Base-by-base conservation (phyloP, 805 yeast species). In the Saccharomycopsis selenospora region DNA sequence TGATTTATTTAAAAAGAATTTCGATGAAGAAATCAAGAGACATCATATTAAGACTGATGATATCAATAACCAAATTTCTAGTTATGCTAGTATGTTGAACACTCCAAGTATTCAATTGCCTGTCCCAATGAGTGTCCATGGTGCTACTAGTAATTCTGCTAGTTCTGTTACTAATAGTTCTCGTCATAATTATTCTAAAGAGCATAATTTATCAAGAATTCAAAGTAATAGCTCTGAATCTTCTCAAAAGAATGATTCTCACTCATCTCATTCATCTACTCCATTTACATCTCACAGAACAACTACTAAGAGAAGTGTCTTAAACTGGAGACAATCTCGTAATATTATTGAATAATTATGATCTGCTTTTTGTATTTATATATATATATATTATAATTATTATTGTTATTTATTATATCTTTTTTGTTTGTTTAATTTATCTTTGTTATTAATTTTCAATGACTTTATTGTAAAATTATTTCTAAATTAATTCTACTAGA, bases 1-100 rank as follows among this genome's bases (percentile, higher is more conserved):
- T 33, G 75, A 72, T 28, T 64, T 87, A 49, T 86, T 76, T 66
- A 71, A 71, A 55, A 74, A 74, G 65, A 85, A 87, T 61, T 88
- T 88, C 64, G 67, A 68, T 24, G 72, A 67, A 4, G 96, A 88
- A 56, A 80, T 89, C 36, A 51, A 51, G 46, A 61, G 64, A 46
- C 64, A 68, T 26, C 55, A 59, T 1, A 53, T 68, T n/a, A 48
- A 49, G 13, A 47, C 65, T 5, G 49, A 54, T 13, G 64, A 65
- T 4, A 52, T 62, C 27, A 59, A 59, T 22, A 36, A 30, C 14
- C 51, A 58, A 25, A 49, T 58, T 17, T 49, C 59, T 3, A 46
- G 49, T 10, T 51, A 49, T 25, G 42, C 55, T 11, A 46, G 46
- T 8, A 40, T 49, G 45, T 45, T 46, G 29, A 45, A 49, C 22